Evolutionary conservation across 1,284 basidiomycete species (phyloP).

Genomic region (Pseudozyma tsukubaensis): DNA sequence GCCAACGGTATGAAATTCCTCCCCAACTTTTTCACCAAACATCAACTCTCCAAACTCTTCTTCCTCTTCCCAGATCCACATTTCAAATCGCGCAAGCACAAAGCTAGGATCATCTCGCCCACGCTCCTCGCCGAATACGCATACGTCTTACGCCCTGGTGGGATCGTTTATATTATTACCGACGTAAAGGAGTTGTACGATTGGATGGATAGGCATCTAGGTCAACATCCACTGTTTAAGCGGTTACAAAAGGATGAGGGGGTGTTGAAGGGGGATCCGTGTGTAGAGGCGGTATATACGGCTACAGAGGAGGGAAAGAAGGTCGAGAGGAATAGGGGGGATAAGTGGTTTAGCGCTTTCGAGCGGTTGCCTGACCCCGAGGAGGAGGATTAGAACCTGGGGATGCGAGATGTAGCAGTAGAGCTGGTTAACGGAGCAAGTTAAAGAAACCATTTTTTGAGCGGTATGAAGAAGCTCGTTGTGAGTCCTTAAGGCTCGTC

Average conservation of each 20-base stretch:
- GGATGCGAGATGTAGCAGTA: background rate
- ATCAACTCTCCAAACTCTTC: conserved; percentile 84
- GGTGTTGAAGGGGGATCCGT: conserved; percentile 71
- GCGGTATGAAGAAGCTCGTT: no score
- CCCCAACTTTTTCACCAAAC: conserved; percentile 93
- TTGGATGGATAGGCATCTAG: conserved; percentile 94
- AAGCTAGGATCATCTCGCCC: conserved; percentile 92
- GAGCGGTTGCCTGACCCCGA: conserved; percentile 67
- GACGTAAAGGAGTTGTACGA: conserved; percentile 93
- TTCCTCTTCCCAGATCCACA: conserved; percentile 99
- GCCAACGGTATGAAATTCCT: conserved; percentile 99
- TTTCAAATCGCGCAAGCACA: conserved; percentile 98
- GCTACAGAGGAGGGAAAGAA: conserved; percentile 92
- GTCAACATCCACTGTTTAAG: conserved; percentile 87
- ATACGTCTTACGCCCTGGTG: conserved; percentile 87
- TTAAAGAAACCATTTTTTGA: background rate
- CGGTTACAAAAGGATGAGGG: conserved; percentile 77
- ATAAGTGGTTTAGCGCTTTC: conserved; percentile 90
- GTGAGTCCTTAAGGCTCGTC: no score
- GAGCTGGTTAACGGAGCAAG: background rate
- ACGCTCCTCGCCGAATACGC: conserved; percentile 92
- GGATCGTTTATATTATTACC: conserved; percentile 96
- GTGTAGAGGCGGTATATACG: conserved; percentile 61
- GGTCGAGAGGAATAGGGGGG: conserved; percentile 88
- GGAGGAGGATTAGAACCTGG: conserved; percentile 25